Evolutionary conservation across 768 basidiomycete species (phyloP).

Genomic region (Mycena capillaripes): DNA sequence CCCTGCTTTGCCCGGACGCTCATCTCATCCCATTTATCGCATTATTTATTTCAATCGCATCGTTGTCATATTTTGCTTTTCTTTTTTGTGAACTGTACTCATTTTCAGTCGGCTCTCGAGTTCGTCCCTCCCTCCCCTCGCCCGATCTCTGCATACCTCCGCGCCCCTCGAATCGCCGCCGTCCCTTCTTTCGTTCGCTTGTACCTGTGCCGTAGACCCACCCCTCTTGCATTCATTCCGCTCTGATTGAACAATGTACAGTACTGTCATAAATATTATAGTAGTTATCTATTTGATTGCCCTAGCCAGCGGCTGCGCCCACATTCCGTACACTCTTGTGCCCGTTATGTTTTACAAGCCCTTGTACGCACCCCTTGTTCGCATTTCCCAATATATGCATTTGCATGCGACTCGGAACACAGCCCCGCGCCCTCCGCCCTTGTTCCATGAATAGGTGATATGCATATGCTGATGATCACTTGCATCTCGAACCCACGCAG

Average conservation of each 20-base stretch:
- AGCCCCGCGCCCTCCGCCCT: neutral
- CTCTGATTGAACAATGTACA: conserved; percentile 30
- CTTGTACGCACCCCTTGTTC: neutral
- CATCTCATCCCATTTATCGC: conserved; percentile 3
- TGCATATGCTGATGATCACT: no score
- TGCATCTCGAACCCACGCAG: neutral
- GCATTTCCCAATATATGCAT: neutral
- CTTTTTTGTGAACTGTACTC: conserved; percentile 20
- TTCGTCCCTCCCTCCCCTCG: neutral
- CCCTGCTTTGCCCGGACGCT: neutral
- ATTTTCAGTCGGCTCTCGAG: neutral
- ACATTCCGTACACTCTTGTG: neutral
- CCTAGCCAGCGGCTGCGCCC: neutral
- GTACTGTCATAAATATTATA: conserved; percentile 34
- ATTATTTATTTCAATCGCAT: conserved; percentile 32
- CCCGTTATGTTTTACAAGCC: neutral
- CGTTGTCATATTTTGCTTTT: conserved; percentile 34
- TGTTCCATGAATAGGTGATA: no score
- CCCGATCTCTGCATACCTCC: neutral
- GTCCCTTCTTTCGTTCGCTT: conserved; percentile 10
- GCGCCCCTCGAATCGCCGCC: neutral
- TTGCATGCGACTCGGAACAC: no score
- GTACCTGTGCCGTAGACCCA: conserved; percentile 22
- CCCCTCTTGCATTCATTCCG: conserved; percentile 31
- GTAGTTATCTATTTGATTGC: conserved; percentile 22